Conservation (phyloP, 75 land plant genomes). For the Picea sitchensis region DNA sequence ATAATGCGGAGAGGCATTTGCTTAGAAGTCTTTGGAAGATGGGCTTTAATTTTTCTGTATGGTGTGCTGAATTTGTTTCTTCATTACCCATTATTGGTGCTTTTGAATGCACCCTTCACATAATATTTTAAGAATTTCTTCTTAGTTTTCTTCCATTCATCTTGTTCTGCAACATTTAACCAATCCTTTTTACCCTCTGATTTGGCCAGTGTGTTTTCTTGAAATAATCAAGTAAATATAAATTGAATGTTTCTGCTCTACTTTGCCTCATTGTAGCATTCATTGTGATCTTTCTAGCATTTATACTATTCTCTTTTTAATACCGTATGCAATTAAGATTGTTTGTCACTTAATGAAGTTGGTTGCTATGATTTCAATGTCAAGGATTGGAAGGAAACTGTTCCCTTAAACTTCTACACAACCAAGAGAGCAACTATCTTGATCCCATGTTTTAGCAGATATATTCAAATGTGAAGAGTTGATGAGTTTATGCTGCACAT, state of each 20-base stretch:
- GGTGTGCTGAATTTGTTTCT: not conserved
- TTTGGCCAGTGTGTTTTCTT: not conserved
- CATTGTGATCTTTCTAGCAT: not conserved
- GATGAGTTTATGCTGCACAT: no score
- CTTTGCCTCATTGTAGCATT: not conserved
- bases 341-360: not conserved
- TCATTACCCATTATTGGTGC: no score
- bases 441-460: not conserved
- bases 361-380: not conserved
- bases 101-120: not conserved
- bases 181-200: not conserved
- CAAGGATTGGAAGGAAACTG: not conserved
- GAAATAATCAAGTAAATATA: not conserved
- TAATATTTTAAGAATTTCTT: not conserved
- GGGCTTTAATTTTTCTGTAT: not conserved
- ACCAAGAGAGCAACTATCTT: not conserved
- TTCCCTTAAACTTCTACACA: not conserved
- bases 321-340: not conserved
- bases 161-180: not conserved
- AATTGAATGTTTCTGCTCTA: not conserved
- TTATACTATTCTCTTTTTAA: not conserved
- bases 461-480: not conserved
- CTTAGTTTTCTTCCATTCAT: not conserved
- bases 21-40: not conserved
- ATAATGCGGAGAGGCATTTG: not conserved